Evolutionary conservation across 495 filamentous ascomycete genomes (phyloP), one percentile per base, ranked within the genome.

Genomic region (Aspergillus homomorphus): DNA sequence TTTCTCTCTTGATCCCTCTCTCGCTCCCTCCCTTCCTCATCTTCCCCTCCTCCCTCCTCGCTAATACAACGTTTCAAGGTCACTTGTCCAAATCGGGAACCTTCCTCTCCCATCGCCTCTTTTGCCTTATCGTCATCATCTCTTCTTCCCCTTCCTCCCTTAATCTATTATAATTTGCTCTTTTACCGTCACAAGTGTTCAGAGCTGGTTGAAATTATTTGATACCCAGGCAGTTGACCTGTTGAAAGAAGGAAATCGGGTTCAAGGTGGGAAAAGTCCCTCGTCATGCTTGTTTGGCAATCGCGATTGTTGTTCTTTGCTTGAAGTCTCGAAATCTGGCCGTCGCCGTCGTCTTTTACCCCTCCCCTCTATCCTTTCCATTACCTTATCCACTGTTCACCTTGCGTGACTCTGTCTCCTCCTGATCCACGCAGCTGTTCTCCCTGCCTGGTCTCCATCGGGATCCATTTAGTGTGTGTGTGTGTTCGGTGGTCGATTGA

Each of bases 341-440:
- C 10, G 33, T 14, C 33, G 8, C 10, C 33, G n/a, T 38, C 33
- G 8, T 30, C 48, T 24, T 23, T 20, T 48, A 24, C 45, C 45
- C 43, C 45, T 58, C 43, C 45, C 48, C 33, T 60, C 48, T 46
- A 51, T 43, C 22, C 48, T 50, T 45, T 50, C 18, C 45, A 46
- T 43, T 38, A 26, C 20, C 30, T 26, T 56, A 5, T 19, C 53
- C 26, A 28, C 26, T 28, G 26, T 3, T 9, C 12, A 38, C 33
- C 33, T 38, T 38, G 33, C 33, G 33, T 38, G 33, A 14, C 33
- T 38, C 10, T 12, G 33, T 38, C 28, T n/a, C 41, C 52, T 55
- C 50, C 55, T 60, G 46, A 50, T 60, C 28, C 44, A 49, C 48
- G 33, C 57, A 53, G 42, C 49, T 53, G 51, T 51, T 62, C 53